A percentile compares a stretch with the other conserved stretches of the same genome.
Conservation (phyloP, 495 filamentous ascomycete genomes). For the Annulohypoxylon stygium region DNA sequence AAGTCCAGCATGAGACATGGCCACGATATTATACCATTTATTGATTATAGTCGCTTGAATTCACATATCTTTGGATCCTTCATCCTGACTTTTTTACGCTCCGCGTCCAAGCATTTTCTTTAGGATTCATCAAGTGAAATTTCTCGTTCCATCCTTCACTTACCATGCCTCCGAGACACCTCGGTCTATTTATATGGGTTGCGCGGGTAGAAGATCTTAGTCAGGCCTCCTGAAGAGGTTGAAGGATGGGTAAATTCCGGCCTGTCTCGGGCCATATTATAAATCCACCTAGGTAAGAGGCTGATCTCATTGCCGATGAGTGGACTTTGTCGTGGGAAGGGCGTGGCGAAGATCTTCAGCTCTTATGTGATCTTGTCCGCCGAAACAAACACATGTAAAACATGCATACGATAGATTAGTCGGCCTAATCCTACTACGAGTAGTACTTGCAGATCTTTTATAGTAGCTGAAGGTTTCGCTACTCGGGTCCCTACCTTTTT, state of each 20-base stretch:
- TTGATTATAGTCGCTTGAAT: conserved; percentile 21
- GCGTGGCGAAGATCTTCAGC: background rate
- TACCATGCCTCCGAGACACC: background rate
- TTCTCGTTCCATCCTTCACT: background rate
- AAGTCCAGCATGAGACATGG: background rate
- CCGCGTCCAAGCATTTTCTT: background rate
- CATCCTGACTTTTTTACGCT: background rate
- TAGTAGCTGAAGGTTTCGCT: background rate
- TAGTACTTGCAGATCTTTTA: background rate
- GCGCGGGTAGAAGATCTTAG: background rate
- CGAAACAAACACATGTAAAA: background rate
- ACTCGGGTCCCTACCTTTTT: background rate
- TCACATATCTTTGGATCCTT: background rate
- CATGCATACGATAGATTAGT: background rate
- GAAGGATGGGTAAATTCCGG: background rate
- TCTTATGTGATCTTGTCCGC: background rate
- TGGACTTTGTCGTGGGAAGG: background rate
- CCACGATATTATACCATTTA: conserved; percentile 34
- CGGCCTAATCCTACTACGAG: background rate
- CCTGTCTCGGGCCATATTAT: conserved; percentile 1
- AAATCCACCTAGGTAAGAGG: background rate
- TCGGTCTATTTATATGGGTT: background rate
- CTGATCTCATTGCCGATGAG: background rate
- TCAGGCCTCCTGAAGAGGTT: background rate
- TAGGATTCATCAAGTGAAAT: background rate